Conservation (phyloP, 1,284 basidiomycete genomes). For the Caloboletus firmus region DNA sequence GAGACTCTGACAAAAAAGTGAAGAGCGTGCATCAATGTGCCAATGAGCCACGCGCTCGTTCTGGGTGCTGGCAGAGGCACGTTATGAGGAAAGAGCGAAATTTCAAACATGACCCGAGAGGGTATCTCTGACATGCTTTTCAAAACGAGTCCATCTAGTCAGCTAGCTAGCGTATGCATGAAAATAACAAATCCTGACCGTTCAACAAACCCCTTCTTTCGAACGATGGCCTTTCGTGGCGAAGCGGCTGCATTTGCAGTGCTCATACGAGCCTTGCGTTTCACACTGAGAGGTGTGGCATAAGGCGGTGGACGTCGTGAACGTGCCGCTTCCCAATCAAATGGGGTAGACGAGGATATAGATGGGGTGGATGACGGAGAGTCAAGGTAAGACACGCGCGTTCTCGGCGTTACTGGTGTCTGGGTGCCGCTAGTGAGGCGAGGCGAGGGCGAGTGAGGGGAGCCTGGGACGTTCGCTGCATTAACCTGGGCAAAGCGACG, state of each 20-base stretch:
- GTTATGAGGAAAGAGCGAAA: constrained; percentile 73
- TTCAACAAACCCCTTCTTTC: constrained; percentile 62
- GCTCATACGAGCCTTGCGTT: constrained; percentile 46
- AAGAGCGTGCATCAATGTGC: constrained; percentile 60
- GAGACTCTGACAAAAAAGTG: constrained; percentile 65
- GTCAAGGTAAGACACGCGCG: constrained; percentile 46
- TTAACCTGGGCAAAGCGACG: constrained; percentile 53
- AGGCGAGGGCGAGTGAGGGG: constrained; percentile 39
- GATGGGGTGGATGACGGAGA: constrained; percentile 65
- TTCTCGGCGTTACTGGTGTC: constrained; percentile 41
- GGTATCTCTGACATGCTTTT: constrained; percentile 61
- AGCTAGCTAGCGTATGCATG: background rate
- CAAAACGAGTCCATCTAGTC: background rate
- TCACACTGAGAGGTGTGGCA: constrained; percentile 52
- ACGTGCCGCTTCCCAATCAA: constrained; percentile 81
- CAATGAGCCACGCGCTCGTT: constrained; percentile 65
- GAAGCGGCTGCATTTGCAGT: constrained; percentile 38
- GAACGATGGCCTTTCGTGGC: constrained; percentile 49
- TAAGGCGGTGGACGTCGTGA: constrained; percentile 67
- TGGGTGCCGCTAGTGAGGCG: constrained; percentile 27
- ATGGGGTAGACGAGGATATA: constrained; percentile 66
- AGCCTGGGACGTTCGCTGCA: constrained; percentile 34
- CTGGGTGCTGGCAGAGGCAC: constrained; percentile 65
- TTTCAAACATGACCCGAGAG: constrained; percentile 66
- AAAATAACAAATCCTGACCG: constrained; percentile 41